phyloP scores from a whole-genome alignment of 352 stramenopile species.

The Globisporangium recalcitrans region DNA sequence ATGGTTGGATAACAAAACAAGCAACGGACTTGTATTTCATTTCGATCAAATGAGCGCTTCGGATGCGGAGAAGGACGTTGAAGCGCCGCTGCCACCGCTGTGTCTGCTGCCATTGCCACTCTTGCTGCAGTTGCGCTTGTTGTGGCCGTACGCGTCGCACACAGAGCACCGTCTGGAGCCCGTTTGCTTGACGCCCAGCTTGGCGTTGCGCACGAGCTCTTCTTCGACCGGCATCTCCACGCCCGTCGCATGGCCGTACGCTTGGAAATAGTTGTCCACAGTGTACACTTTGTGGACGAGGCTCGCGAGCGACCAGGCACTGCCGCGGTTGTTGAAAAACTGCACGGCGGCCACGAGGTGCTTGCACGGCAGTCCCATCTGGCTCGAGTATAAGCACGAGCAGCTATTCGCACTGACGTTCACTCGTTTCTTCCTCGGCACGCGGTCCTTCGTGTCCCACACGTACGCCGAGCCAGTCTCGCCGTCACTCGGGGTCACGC shows the following conservation, averaged over 20 bases:
- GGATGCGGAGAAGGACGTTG: too few relatives aligned
- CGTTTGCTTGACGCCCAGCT: background rate
- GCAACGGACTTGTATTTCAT: too few relatives aligned
- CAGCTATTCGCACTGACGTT: constrained; percentile 30
- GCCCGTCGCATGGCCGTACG: constrained; percentile 20
- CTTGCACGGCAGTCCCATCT: constrained; percentile 36
- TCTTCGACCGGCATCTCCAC: constrained; percentile 37
- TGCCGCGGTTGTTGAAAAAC: constrained; percentile 29
- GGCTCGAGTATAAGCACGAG: constrained; percentile 30
- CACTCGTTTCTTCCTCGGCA: constrained; percentile 35
- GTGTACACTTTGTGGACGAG: constrained; percentile 31
- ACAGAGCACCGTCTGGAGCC: constrained; percentile 31
- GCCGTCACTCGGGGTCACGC: constrained; percentile 33
- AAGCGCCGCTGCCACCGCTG: too few relatives aligned
- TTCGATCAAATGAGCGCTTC: too few relatives aligned
- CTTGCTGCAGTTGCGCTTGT: constrained; percentile 46
- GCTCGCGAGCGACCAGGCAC: constrained; percentile 22
- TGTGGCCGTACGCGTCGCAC: constrained; percentile 34
- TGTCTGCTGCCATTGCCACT: too few relatives aligned
- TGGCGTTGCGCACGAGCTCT: constrained; percentile 31
- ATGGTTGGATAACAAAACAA: too few relatives aligned
- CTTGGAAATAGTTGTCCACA: constrained; percentile 22
- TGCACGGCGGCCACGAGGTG: constrained; percentile 28
- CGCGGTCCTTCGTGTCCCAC: constrained; percentile 23
- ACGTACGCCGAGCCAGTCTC: constrained; percentile 38